These are phyloP conservation scores for Epithemia pelagica DNA, from an alignment of 108 stramenopile species.

Conservation along the genomic window DNA sequence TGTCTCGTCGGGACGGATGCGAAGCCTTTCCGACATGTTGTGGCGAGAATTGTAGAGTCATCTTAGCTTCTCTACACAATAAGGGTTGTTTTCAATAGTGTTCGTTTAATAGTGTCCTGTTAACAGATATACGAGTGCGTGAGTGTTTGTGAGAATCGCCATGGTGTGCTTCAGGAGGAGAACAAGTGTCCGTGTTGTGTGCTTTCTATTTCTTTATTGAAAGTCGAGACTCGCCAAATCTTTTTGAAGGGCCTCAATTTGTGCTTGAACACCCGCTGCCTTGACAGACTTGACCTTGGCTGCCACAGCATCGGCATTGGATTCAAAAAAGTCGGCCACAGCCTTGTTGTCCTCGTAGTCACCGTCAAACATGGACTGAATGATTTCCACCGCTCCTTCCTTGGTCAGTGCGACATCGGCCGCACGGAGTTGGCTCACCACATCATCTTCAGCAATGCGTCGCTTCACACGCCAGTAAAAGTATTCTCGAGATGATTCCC, in stretches of 20 bases:
- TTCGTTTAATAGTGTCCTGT: too few relatives aligned
- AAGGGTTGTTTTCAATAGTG: too few relatives aligned
- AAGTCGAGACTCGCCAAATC: conserved; percentile 27
- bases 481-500: conserved; percentile 88
- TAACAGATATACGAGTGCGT: too few relatives aligned
- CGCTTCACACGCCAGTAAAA: conserved; percentile 94
- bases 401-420: conserved; percentile 42
- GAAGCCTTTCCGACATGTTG: too few relatives aligned
- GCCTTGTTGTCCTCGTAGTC: conserved; percentile 78
- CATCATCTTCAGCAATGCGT: conserved; percentile 86
- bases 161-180: too few relatives aligned
- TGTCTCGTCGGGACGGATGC: too few relatives aligned
- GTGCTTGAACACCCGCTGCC: conserved; percentile 51
- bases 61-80: too few relatives aligned
- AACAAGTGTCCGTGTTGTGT: too few relatives aligned
- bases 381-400: conserved; percentile 40
- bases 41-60: too few relatives aligned
- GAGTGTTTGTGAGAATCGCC: too few relatives aligned
- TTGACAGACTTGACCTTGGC: conserved; percentile 59
- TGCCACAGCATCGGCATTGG: conserved; percentile 37
- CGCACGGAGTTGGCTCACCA: conserved; percentile 49
- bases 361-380: conserved; percentile 49
- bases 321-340: conserved; percentile 57
- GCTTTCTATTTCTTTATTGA: conserved; percentile 9
- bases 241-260: conserved; percentile 72